Conservation (phyloP, 2,329 filamentous ascomycete genomes). For the Tolypocladium tropicale region DNA sequence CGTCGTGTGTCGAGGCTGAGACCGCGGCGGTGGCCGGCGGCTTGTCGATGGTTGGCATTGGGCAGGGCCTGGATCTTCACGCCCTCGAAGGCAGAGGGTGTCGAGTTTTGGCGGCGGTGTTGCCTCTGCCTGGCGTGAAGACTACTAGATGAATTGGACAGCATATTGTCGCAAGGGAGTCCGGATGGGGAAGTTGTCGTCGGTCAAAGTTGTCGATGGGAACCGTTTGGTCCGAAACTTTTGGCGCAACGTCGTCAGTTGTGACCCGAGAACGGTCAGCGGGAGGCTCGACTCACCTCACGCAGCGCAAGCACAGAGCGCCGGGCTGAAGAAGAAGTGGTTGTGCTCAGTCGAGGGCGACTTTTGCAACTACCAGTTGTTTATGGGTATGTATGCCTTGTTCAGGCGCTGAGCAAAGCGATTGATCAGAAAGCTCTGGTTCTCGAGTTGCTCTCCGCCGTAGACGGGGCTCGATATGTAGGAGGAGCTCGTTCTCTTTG, state of each 20-base stretch:
- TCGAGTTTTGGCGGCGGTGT: slow-evolving; percentile 83
- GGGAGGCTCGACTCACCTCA: slow-evolving; percentile 48
- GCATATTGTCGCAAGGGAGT: slow-evolving; percentile 67
- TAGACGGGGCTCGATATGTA: slow-evolving; percentile 5
- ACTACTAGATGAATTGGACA: slow-evolving; percentile 64
- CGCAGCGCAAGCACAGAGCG: slow-evolving; percentile 74
- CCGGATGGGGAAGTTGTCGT: slow-evolving; percentile 45
- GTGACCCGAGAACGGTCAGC: not conserved
- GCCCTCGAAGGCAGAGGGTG: slow-evolving; percentile 66
- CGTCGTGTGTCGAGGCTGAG: slow-evolving; percentile 71
- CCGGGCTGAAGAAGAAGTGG: slow-evolving; percentile 49
- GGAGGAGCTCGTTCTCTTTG: slow-evolving; percentile 1
- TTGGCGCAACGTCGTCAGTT: slow-evolving; percentile 3
- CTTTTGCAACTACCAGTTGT: slow-evolving; percentile 17
- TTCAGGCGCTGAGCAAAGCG: slow-evolving; percentile 17
- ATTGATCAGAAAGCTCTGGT: slow-evolving; percentile 9
- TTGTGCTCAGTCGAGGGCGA: slow-evolving; percentile 40
- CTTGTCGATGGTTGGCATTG: slow-evolving; percentile 30
- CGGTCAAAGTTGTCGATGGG: slow-evolving; percentile 42
- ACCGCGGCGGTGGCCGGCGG: slow-evolving; percentile 62
- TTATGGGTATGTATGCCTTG: slow-evolving; percentile 15
- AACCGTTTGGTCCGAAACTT: slow-evolving; percentile 38
- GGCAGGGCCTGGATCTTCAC: slow-evolving; percentile 59
- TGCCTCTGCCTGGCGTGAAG: slow-evolving; percentile 48
- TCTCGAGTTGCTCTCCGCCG: slow-evolving; percentile 6